Evolutionary conservation across 2,329 filamentous ascomycete species (phyloP).

Genomic region (Zasmidium angulare): DNA sequence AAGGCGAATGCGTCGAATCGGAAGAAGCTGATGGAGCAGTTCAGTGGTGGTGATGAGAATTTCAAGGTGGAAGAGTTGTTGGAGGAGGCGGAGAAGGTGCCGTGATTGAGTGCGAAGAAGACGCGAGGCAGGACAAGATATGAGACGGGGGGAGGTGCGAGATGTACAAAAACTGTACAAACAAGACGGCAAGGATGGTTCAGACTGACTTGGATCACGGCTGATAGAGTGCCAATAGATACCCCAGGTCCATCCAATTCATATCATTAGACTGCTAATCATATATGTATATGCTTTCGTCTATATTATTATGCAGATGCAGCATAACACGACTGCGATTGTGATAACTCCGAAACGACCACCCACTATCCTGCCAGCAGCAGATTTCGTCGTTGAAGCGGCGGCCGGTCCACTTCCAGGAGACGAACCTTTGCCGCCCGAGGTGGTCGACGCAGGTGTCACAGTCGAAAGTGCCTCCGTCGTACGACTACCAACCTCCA

Average conservation of each 20-base stretch:
- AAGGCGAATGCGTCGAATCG: slow-evolving; percentile 69
- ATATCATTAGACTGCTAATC: no score
- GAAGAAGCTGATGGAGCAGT: slow-evolving; percentile 74
- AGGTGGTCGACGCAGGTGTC: no score
- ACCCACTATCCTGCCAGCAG: neutral
- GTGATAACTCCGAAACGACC: neutral
- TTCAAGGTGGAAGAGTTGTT: slow-evolving; percentile 85
- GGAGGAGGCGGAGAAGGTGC: slow-evolving; percentile 82
- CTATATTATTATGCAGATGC: neutral
- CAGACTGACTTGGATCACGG: neutral
- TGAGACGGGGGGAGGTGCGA: neutral
- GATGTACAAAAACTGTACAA: neutral
- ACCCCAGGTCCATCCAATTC: neutral
- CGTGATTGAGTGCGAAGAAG: slow-evolving; percentile 28
- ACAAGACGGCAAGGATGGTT: neutral
- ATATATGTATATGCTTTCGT: neutral
- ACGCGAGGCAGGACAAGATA: no score
- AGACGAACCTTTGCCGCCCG: no score
- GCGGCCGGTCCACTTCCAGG: neutral
- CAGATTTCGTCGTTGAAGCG: neutral
- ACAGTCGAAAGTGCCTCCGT: neutral
- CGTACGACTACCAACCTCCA: neutral
- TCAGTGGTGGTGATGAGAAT: slow-evolving; percentile 70
- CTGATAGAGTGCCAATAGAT: neutral
- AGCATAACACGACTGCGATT: neutral